Evolutionary conservation across 1,139 yeast species (phyloP), one percentile per base, ranked within the genome.

Genomic region (Saccharomyces hybrid): DNA sequence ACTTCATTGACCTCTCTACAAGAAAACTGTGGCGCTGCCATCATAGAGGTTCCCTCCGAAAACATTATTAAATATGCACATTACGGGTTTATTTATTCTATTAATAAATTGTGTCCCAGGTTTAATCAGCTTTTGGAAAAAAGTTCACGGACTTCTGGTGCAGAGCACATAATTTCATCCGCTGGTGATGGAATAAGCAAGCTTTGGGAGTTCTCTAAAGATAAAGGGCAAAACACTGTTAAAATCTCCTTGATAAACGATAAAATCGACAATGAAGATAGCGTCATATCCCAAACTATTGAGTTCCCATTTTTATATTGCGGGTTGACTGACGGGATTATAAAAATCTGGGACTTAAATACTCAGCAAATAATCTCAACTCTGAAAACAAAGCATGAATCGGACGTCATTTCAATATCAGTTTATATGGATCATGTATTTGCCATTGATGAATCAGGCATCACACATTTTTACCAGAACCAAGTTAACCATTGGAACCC

Each of bases 171-270:
- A 5, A 71, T 83, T 3, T 77, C 86, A 3, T 95, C 96, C 32
- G 96, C 97, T 51, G 98, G 98, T 51, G 98, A 93, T 70, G 98
- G 98, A 0, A 65, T 80, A 2, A 80, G 87, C 26, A 88, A 87
- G 62, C 70, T 90, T 13, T 93, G 99, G 99, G 73, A 74, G 1
- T 61, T 80, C 23, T 47, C 56, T 3, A 59, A 48, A 32, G 51
- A 51, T n/a, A 34, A 28, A 1, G 49, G 28, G 5, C 53, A 56
- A 29, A 54, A 55, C 11, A 54, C 48, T 27, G 61, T 63, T 6
- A 57, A 38, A 19, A 54, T 61, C 34, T 60, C 54, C 25, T 54
- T 60, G 46, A 57, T 55, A 32, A 56, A 59, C 50, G 51, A 62
- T 41, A 72, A 79, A 8, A 70, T 89, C 50, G 84, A 83, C 51